Conservation (phyloP, 352 stramenopile genomes). For the Phytophthora sojae region DNA sequence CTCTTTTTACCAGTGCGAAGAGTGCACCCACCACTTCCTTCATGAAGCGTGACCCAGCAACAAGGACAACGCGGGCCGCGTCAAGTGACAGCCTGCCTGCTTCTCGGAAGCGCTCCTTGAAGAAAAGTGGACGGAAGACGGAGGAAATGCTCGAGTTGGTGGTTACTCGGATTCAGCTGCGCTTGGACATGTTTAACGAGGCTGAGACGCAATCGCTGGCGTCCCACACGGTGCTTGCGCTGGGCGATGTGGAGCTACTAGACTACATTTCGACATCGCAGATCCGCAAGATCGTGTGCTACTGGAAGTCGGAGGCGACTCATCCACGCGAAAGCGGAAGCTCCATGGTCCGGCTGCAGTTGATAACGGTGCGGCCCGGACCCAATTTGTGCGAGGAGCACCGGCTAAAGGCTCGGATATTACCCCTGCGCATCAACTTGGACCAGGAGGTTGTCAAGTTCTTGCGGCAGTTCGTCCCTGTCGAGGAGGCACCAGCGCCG, state of each 20-base stretch:
- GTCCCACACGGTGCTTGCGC: constrained; percentile 75
- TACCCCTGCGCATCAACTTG: constrained; percentile 86
- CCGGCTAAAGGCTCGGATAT: constrained; percentile 74
- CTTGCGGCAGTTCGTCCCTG: constrained; percentile 82
- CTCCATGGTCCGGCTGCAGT: constrained; percentile 81
- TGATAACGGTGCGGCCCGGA: constrained; percentile 82
- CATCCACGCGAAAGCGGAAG: constrained; percentile 88
- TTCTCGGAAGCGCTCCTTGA: constrained; percentile 68
- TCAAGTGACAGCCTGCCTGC: constrained; percentile 25
- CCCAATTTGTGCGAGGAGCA: constrained; percentile 86
- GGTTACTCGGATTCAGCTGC: constrained; percentile 83
- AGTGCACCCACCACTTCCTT: constrained; percentile 47
- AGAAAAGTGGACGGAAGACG: constrained; percentile 86
- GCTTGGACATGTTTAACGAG: constrained; percentile 87
- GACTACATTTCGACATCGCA: constrained; percentile 92
- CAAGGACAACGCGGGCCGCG: constrained; percentile 27
- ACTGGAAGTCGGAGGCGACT: constrained; percentile 88
- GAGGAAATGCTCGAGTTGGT: constrained; percentile 91
- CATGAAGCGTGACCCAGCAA: constrained; percentile 41
- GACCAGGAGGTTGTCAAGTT: constrained; percentile 91
- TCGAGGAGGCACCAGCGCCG: constrained; percentile 34
- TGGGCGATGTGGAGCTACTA: constrained; percentile 86
- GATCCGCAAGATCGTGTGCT: constrained; percentile 91
- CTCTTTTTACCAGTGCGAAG: constrained; percentile 52
- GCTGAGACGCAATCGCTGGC: constrained; percentile 73